Conservation (phyloP, 1,284 basidiomycete species). For the Pseudozyma pruni region DNA sequence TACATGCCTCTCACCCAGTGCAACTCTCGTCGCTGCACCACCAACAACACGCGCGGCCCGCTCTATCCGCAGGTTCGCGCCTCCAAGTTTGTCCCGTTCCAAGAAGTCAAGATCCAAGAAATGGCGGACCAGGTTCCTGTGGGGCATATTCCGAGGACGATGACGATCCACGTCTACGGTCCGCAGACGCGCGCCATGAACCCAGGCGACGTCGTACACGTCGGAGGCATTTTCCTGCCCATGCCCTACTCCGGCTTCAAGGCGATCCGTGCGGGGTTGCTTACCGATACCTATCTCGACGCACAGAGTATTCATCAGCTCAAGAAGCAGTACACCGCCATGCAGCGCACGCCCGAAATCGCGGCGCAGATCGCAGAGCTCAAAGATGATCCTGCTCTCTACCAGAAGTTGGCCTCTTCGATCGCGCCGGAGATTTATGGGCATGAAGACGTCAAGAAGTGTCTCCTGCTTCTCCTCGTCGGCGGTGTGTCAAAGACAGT, state of each 20-base stretch:
- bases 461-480: conserved; percentile 89
- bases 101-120: conserved; percentile 98
- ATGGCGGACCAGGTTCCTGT: conserved; percentile 99
- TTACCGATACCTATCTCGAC: conserved; percentile 97
- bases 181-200: conserved; percentile 89
- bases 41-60: conserved; percentile 88
- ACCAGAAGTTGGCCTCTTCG: conserved; percentile 78
- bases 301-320: conserved; percentile 89
- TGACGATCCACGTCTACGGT: conserved; percentile 94
- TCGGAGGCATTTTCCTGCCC: conserved; percentile 89
- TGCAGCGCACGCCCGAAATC: conserved; percentile 91
- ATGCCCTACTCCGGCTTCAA: conserved; percentile 88
- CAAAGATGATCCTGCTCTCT: conserved; percentile 79
- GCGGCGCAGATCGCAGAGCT: conserved; percentile 78
- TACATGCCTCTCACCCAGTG: conserved; percentile 91
- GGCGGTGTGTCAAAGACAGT: conserved; percentile 95
- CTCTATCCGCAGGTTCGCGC: conserved; percentile 98
- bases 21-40: conserved; percentile 76
- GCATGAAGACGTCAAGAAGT: conserved; percentile 97
- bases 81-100: conserved; percentile 96
- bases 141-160: conserved; percentile 97
- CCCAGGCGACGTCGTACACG: conserved; percentile 93
- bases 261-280: conserved; percentile 88
- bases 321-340: conserved; percentile 95
- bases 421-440: conserved; percentile 99